These are phyloP conservation scores for Aureobasidium melanogenum DNA, from an alignment of 2,329 filamentous ascomycete species.

Conservation along the genomic window DNA sequence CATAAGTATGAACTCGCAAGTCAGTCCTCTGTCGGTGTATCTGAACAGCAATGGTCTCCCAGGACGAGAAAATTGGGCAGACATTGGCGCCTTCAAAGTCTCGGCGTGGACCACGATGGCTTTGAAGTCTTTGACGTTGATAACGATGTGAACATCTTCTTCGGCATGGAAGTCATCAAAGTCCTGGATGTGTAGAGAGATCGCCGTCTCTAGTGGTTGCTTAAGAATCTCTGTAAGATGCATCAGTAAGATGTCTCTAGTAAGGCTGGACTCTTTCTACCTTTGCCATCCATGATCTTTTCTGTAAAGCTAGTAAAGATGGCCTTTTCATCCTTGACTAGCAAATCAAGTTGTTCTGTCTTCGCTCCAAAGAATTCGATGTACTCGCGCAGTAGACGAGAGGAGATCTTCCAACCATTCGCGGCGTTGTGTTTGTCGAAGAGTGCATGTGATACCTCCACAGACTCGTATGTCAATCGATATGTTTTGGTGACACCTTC, in stretches of 20 bases:
- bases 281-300: conserved; percentile 61
- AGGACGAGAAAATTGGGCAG: conserved; percentile 61
- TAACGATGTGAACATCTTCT: conserved; percentile 67
- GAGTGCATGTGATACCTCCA: conserved; percentile 65
- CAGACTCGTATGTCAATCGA: conserved; percentile 64
- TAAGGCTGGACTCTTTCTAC: conserved; percentile 25
- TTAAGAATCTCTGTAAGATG: conserved; percentile 56
- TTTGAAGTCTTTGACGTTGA: conserved; percentile 76
- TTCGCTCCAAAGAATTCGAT: conserved; percentile 74
- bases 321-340: conserved; percentile 57
- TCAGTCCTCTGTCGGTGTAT: conserved; percentile 56
- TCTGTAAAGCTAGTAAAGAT: conserved; percentile 78
- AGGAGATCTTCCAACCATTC: conserved; percentile 64
- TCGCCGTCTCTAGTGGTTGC: conserved; percentile 71
- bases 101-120: conserved; percentile 70
- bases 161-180: conserved; percentile 68
- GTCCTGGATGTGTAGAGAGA: conserved; percentile 65
- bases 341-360: conserved; percentile 72
- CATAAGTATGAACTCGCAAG: conserved; percentile 74
- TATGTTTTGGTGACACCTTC: conserved; percentile 67
- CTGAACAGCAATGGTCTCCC: conserved; percentile 63
- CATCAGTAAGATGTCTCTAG: not conserved
- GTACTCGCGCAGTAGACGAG: conserved; percentile 61
- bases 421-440: conserved; percentile 59
- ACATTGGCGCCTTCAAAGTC: conserved; percentile 56